Base-by-base conservation (phyloP, 1,284 basidiomycete genomes). In the Ustilago xerochloae region DNA sequence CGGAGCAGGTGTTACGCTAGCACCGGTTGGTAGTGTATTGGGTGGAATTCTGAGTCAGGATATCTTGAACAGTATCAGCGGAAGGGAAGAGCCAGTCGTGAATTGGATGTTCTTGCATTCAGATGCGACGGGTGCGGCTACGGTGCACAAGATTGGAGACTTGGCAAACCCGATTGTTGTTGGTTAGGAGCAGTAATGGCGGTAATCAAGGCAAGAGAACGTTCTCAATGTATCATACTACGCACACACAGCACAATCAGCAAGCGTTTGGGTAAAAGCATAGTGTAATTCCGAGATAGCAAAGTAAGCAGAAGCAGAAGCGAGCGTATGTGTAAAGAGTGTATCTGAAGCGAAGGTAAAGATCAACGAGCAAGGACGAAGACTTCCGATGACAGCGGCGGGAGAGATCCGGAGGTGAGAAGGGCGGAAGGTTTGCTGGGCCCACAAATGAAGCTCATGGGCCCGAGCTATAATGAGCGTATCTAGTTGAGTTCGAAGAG, bases 31-130 rank as follows among this genome's bases (percentile, higher is more conserved):
- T 4, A 94, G 94, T 0, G 91, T 99, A 29, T 87, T 99, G 45
- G 96, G 97, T 29, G 97, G 97, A 15, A 89, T 98, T 84, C 86
- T 98, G 15, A 94, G 91, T 2, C 97, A 99, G 85, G 96, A 98
- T 84, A 91, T 98, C 53, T 87, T 99, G 45, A 96, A 97, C 84
- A 90, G 92, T 0, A 87, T 99, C 35, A 92, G 92, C 41, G 92
- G 91, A 56, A 90, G 93, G 57, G 95, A 98, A 80, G 89, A 91
- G 46, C 96, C 96, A 1, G 91, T 97, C 65, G 91, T 92, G 53
- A 98, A 99, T 84, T 91, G 97, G 80, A 91, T 96, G 76, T 88
- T 90, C n/a, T 93, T 95, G 71, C 91, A 96, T 83, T 93, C 93
- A 12, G 59, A 60, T 39, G 66, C 58, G 5, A 43, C 24, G 4